Percentiles rank a stretch among this genome's conserved stretches.
Conservation (phyloP, 2,329 filamentous ascomycete species). For the Tympanopsis confertula region DNA sequence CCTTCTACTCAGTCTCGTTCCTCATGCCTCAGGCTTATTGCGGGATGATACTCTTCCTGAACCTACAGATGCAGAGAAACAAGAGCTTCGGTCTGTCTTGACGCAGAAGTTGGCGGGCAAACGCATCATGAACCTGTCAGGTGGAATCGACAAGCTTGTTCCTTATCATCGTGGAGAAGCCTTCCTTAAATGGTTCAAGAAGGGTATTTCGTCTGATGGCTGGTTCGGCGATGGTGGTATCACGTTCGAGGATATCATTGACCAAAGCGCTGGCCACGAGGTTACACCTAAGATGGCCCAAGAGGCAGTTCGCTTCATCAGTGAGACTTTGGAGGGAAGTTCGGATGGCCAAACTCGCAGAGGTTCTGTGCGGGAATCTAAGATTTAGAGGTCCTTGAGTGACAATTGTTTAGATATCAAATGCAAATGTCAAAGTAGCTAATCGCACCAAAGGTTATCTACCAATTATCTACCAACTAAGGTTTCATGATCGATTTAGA, state of each 20-base stretch:
- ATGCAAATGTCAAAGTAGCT: no score
- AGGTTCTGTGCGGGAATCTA: neutral
- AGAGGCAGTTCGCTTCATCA: conserved; percentile 40
- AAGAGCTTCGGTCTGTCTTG: conserved; percentile 26
- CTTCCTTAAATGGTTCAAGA: conserved; percentile 44
- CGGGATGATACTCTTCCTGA: conserved; percentile 18
- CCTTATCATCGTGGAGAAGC: conserved; percentile 42
- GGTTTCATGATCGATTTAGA: no score
- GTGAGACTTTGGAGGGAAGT: conserved; percentile 19
- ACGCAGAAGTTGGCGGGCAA: conserved; percentile 31
- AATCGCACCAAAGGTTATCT: no score
- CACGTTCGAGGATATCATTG: conserved; percentile 42
- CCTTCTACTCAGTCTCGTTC: conserved; percentile 40
- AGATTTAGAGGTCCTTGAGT: neutral
- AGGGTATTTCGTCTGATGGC: conserved; percentile 20
- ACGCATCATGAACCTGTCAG: conserved; percentile 37
- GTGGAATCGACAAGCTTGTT: conserved; percentile 46
- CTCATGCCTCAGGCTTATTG: conserved; percentile 7
- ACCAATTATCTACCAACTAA: no score
- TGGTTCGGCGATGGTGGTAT: conserved; percentile 37
- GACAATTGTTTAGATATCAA: no score
- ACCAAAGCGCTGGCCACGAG: conserved; percentile 44
- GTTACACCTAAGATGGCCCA: conserved; percentile 42
- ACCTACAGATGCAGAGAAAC: conserved; percentile 26
- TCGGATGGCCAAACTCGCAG: neutral